These are phyloP conservation scores for Aspergillus fumigatus DNA, from an alignment of 2,329 filamentous ascomycete species.

Conservation along the genomic window DNA sequence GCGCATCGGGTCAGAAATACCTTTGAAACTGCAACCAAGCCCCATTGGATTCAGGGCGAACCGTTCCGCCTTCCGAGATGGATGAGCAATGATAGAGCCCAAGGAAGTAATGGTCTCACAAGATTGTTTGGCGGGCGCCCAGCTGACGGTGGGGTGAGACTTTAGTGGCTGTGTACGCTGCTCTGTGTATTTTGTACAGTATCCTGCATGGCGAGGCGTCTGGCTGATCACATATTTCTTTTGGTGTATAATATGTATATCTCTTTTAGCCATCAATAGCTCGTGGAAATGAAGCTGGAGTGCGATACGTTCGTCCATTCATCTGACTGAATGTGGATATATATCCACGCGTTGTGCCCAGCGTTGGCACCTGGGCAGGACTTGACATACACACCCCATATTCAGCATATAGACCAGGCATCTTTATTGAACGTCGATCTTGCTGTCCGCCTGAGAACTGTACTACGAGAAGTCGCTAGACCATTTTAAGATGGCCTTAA, in stretches of 20 bases:
- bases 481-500: no score
- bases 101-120: conserved; percentile 28
- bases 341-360: no score
- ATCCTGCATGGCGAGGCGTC: conserved; percentile 23
- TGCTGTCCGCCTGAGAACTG: no score
- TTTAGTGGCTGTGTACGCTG: conserved; percentile 22
- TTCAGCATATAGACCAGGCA: no score
- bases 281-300: no score
- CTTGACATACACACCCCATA: no score
- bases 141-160: conserved; percentile 35
- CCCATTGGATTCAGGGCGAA: conserved; percentile 75
- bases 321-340: no score
- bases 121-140: conserved; percentile 40
- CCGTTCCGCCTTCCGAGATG: conserved; percentile 74
- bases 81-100: conserved; percentile 61
- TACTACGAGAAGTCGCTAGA: no score
- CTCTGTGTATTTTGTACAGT: conserved; percentile 3
- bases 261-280: no score
- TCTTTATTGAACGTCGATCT: no score
- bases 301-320: no score
- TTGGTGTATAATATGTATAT: not conserved
- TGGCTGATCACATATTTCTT: conserved; percentile 4
- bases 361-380: no score
- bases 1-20: conserved; percentile 88
- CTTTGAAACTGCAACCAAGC: conserved; percentile 74